Conservation (phyloP, 495 filamentous ascomycete genomes). For the Rostrohypoxylon terebratum region DNA sequence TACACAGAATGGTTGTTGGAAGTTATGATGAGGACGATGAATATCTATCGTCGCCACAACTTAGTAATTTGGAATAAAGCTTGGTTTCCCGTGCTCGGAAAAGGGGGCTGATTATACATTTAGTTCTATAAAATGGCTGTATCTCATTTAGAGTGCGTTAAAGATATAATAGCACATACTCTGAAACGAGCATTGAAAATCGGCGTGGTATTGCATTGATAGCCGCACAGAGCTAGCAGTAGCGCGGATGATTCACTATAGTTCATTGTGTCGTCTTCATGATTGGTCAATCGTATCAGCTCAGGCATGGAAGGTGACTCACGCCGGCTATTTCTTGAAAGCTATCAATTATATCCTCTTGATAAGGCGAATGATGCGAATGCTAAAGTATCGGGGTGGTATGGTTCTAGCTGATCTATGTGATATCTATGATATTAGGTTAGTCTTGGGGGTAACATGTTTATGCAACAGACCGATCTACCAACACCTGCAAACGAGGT, state of each 20-base stretch:
- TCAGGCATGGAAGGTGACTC: slow-evolving; percentile 11
- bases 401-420: not conserved
- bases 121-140: not conserved
- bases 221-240: slow-evolving; percentile 36
- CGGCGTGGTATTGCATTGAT: slow-evolving; percentile 19
- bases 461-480: slow-evolving; percentile 43
- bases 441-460: not conserved
- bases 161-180: slow-evolving; percentile 11
- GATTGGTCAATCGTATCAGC: slow-evolving; percentile 34
- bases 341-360: not conserved
- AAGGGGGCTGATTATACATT: not conserved
- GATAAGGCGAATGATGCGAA: not conserved
- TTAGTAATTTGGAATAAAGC: not conserved
- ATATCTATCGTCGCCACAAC: not conserved
- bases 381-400: no score
- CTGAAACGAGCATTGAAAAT: not conserved
- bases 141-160: not conserved
- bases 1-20: slow-evolving; percentile 63
- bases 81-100: not conserved
- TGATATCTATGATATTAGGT: not conserved
- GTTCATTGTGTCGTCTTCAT: slow-evolving; percentile 21
- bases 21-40: slow-evolving; percentile 50
- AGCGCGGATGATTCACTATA: slow-evolving; percentile 51
- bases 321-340: not conserved
- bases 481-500: slow-evolving; percentile 52